Evolutionary conservation across 106 monocot species (phyloP).

Genomic region (Posidonia australis): DNA sequence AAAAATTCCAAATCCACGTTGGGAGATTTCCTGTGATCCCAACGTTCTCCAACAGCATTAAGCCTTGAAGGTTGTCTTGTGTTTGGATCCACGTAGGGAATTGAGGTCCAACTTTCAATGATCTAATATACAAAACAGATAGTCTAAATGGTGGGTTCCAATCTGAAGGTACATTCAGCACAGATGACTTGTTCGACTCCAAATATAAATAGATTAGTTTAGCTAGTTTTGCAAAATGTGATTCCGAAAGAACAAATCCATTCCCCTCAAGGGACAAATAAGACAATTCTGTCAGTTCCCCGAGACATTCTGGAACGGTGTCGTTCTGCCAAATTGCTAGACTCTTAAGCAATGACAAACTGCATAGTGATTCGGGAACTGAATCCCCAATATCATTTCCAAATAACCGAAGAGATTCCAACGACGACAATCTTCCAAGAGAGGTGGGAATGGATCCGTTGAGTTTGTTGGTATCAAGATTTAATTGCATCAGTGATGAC

Average conservation of each 20-base stretch:
- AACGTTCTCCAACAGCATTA: constrained; percentile 18
- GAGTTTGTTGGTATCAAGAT: neutral
- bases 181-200: constrained; percentile 1
- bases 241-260: constrained; percentile 5
- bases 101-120: neutral
- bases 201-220: constrained; percentile 4
- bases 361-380: neutral
- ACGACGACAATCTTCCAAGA: neutral
- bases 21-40: constrained; percentile 11
- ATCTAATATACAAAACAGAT: neutral
- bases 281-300: neutral
- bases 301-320: neutral
- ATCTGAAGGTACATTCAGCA: neutral
- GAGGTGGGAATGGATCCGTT: neutral
- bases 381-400: neutral
- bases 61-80: constrained; percentile 5
- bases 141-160: constrained; percentile 21
- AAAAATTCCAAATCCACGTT: constrained; percentile 24
- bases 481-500: neutral
- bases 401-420: neutral
- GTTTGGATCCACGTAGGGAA: constrained; percentile 13
- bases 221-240: constrained; percentile 5
- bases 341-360: neutral
- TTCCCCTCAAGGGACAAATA: neutral
- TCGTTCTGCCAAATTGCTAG: neutral